Base-by-base conservation (phyloP, 148 eudicot species). In the Suaeda aralocaspica region DNA sequence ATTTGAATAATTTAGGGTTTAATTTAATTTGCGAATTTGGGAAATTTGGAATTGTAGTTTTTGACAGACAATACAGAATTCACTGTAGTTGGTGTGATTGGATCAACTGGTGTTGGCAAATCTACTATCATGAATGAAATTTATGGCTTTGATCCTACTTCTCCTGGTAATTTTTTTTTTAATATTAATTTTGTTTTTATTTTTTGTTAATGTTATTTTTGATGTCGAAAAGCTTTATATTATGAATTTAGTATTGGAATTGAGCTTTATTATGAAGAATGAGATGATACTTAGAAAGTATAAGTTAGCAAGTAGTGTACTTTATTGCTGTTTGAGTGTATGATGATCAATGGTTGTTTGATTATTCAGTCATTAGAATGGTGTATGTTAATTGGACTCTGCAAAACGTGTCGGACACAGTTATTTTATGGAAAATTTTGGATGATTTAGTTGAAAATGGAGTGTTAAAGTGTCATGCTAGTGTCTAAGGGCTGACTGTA, bases 21-120 rank as follows among this genome's bases (percentile, higher is more conserved):
- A 22, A 31, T 4, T 71, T 24, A 21, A 1, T 51, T 51, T 51
- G 15, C 45, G 29, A 14, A 10, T 5, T 28, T 70, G 13, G 52
- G 5, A 1, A 14, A 14, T n/a, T 15, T 16, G 33, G 16, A 21
- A 67, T 52, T 82, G 78, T 83, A 90, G 98, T 93, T 90, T 87
- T 65, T 90, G 78, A 88, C 96, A 0, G 96, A 93, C 62, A 90
- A 90, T 79, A 93, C 98, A 21, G 98, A 93, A 16, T 93, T 93
- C 58, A 88, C 90, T 21, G 96, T 93, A 78, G 84, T 93, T 51
- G 98, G 98, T 39, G 88, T 93, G 53, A 85, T 93, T 58, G 96
- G 98, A 59, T 92, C 95, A 1, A 85, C 89, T 39, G 95, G 95
- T 14, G 95, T 82, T 19, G 98, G 98, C 24, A 93, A 93, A 71